phyloP scores from a whole-genome alignment of 2,329 filamentous ascomycete genomes.

The Dothideomycetes sp. region DNA sequence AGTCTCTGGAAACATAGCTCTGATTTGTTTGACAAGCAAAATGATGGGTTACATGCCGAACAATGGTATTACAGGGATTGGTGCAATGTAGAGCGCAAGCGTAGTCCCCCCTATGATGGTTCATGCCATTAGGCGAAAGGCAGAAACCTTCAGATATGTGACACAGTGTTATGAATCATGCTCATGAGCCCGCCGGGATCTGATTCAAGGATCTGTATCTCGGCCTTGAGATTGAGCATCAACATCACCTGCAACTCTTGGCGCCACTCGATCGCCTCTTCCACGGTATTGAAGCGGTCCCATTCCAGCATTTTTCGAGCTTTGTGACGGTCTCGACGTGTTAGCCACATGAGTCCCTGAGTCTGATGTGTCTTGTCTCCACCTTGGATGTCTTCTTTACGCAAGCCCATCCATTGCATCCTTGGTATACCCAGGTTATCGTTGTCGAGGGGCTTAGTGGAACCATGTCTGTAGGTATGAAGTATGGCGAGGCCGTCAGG shows the following conservation, averaged over 20 bases:
- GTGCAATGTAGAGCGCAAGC: too few relatives aligned
- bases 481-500: conserved; percentile 68
- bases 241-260: conserved; percentile 63
- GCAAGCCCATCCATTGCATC: conserved; percentile 59
- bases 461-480: conserved; percentile 63
- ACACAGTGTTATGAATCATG: conserved; percentile 13
- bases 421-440: conserved; percentile 38
- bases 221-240: conserved; percentile 63
- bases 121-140: too few relatives aligned
- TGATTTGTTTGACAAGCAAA: too few relatives aligned
- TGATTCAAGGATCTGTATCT: conserved; percentile 51
- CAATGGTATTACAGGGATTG: too few relatives aligned
- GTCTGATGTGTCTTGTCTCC: conserved; percentile 20
- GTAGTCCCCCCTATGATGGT: too few relatives aligned
- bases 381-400: conserved; percentile 25
- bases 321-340: conserved; percentile 47
- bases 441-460: conserved; percentile 54
- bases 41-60: too few relatives aligned
- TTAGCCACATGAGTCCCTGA: conserved; percentile 43
- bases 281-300: neutral
- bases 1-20: too few relatives aligned
- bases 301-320: conserved; percentile 44
- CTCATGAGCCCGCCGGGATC: conserved; percentile 19
- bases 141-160: neutral
- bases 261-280: conserved; percentile 25